These are phyloP conservation scores for Cadophora malorum DNA, from an alignment of 2,329 filamentous ascomycete species.

Conservation along the genomic window DNA sequence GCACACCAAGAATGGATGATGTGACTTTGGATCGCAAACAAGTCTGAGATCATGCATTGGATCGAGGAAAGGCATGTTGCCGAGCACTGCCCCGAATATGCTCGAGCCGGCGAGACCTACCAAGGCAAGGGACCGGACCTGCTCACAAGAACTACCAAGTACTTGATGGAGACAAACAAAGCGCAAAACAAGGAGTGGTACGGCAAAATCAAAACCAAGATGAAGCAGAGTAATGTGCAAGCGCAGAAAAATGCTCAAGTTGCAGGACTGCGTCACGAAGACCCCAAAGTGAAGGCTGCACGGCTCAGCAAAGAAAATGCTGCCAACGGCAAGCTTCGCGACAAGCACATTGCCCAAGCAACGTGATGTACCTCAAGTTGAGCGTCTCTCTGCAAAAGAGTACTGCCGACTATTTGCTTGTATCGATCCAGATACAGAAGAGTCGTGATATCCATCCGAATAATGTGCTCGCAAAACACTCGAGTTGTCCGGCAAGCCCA, in stretches of 20 bases:
- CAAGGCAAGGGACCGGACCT: not conserved
- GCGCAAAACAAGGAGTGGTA: too few relatives aligned
- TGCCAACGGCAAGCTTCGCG: not conserved
- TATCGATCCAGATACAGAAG: not conserved
- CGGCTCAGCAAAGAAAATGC: not conserved
- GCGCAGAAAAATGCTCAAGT: not conserved
- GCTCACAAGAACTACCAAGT: not conserved
- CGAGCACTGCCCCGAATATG: not conserved
- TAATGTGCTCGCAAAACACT: not conserved
- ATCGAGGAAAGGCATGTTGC: not conserved
- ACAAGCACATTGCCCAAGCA: not conserved
- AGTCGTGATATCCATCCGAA: not conserved
- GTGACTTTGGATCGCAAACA: not conserved
- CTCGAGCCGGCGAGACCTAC: not conserved
- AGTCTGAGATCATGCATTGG: not conserved
- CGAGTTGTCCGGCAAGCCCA: not conserved
- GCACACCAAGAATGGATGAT: constrained; percentile 11
- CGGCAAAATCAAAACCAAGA: not conserved
- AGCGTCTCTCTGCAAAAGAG: not conserved
- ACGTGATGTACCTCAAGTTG: not conserved
- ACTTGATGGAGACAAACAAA: not conserved
- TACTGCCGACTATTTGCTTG: not conserved
- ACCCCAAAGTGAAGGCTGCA: not conserved
- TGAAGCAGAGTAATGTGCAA: not conserved
- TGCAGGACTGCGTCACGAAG: not conserved